phyloP scores from a whole-genome alignment of 805 yeast species.

The Alloascoidea hylecoeti region DNA sequence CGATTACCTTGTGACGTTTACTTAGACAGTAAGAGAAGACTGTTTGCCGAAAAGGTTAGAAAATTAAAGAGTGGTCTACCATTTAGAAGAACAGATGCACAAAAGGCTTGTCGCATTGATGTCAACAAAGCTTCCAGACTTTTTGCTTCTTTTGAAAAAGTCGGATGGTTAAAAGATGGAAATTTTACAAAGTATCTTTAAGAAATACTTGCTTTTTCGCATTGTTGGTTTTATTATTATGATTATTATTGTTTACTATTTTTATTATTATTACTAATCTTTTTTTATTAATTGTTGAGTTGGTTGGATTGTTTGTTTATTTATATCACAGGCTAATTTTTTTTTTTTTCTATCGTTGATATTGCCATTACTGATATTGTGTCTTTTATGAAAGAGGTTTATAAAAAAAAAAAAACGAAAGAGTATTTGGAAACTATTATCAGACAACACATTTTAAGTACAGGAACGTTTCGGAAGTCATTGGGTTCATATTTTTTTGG shows the following conservation, averaged over 20 bases:
- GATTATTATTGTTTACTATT: conserved; percentile 1
- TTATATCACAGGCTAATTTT: no score
- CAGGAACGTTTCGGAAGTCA: no score
- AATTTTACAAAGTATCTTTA: conserved; percentile 38
- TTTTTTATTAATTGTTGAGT: conserved; percentile 2
- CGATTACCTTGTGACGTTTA: conserved; percentile 82
- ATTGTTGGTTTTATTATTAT: conserved; percentile 1
- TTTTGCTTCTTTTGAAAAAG: conserved; percentile 80
- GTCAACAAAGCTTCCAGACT: conserved; percentile 91
- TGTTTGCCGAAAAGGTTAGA: conserved; percentile 80
- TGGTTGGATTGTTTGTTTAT: conserved; percentile 3
- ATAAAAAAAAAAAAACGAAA: no score
- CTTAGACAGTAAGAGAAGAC: conserved; percentile 61
- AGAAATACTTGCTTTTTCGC: no score
- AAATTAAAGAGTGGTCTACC: conserved; percentile 57
- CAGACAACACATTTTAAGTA: no score
- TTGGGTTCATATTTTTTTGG: no score
- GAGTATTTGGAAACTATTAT: no score
- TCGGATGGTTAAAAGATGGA: conserved; percentile 80
- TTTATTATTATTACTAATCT: conserved; percentile 2
- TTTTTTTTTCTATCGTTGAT: no score
- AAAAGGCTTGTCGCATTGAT: conserved; percentile 93
- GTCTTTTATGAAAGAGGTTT: no score
- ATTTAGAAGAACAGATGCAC: conserved; percentile 94
- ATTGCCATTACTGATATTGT: no score